phyloP scores from a whole-genome alignment of 768 basidiomycete species.

The Cystofilobasidium capitatum region DNA sequence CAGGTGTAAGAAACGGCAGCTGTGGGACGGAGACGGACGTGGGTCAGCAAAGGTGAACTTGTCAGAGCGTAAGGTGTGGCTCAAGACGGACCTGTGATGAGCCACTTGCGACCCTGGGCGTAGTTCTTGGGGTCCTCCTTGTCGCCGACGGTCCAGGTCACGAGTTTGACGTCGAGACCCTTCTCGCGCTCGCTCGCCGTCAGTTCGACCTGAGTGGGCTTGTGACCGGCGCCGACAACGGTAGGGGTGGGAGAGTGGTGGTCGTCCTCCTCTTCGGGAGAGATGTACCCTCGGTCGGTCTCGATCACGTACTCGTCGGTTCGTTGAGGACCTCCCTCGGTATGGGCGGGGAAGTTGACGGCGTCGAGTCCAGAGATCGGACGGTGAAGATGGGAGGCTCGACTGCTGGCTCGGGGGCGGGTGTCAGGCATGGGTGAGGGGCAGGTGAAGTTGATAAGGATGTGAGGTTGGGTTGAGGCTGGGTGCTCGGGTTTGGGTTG shows the following conservation, averaged over 20 bases:
- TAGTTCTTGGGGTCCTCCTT: slow-evolving; percentile 9
- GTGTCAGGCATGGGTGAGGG: not conserved
- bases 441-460: too few species aligned
- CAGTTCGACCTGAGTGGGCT: not conserved
- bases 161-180: slow-evolving; percentile 21
- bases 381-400: slow-evolving; percentile 1
- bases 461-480: too few species aligned
- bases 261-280: not conserved
- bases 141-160: slow-evolving; percentile 3
- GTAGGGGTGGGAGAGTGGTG: not conserved
- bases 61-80: not conserved
- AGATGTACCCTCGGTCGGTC: slow-evolving; percentile 1
- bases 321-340: slow-evolving; percentile 2
- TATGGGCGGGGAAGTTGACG: slow-evolving; percentile 5
- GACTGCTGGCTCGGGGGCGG: not conserved
- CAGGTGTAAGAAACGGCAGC: slow-evolving; percentile 28
- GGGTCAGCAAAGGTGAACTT: not conserved
- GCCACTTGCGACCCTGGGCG: not conserved
- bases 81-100: not conserved
- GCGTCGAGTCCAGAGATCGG: slow-evolving; percentile 10
- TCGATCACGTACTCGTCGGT: slow-evolving; percentile 14
- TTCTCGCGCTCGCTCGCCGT: slow-evolving; percentile 3
- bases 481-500: too few species aligned
- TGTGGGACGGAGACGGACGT: too few species aligned
- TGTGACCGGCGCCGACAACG: not conserved